Conservation (phyloP, 1,284 basidiomycete genomes). For the Puccinia triticina region DNA sequence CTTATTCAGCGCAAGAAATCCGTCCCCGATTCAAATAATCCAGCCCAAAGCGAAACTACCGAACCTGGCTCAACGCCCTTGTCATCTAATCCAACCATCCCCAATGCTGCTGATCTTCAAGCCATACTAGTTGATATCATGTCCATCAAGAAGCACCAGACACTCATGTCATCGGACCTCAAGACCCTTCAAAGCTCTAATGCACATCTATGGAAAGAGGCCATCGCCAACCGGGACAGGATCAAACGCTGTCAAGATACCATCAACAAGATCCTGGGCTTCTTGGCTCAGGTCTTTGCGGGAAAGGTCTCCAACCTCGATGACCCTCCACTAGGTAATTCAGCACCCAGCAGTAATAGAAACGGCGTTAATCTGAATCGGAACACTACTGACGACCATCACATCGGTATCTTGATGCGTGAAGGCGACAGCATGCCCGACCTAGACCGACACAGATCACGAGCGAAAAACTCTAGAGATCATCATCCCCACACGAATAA, state of each 20-base stretch:
- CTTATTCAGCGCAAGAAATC: slow-evolving; percentile 74
- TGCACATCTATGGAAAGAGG: slow-evolving; percentile 88
- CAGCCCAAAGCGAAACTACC: not conserved
- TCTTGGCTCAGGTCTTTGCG: slow-evolving; percentile 90
- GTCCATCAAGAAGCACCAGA: slow-evolving; percentile 87
- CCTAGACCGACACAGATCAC: slow-evolving; percentile 7
- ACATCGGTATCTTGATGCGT: slow-evolving; percentile 19
- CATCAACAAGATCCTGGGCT: slow-evolving; percentile 92
- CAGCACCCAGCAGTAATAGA: slow-evolving; percentile 20
- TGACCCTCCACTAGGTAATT: slow-evolving; percentile 33
- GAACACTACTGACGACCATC: slow-evolving; percentile 21
- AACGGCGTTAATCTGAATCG: slow-evolving; percentile 24
- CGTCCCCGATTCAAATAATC: slow-evolving; percentile 20
- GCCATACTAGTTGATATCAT: slow-evolving; percentile 79
- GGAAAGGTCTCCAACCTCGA: slow-evolving; percentile 54
- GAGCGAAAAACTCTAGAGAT: slow-evolving; percentile 26
- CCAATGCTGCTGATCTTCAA: slow-evolving; percentile 66
- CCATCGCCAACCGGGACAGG: slow-evolving; percentile 74
- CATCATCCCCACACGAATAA: slow-evolving; percentile 19
- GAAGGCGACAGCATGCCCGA: slow-evolving; percentile 27
- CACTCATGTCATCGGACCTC: slow-evolving; percentile 81
- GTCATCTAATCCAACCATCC: slow-evolving; percentile 11
- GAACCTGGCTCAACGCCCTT: slow-evolving; percentile 17
- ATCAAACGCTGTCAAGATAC: slow-evolving; percentile 93
- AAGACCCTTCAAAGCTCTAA: slow-evolving; percentile 86